These are phyloP conservation scores for Schizosaccharomyces pombe DNA, from an alignment of 805 yeast species.

Conservation along the genomic window DNA sequence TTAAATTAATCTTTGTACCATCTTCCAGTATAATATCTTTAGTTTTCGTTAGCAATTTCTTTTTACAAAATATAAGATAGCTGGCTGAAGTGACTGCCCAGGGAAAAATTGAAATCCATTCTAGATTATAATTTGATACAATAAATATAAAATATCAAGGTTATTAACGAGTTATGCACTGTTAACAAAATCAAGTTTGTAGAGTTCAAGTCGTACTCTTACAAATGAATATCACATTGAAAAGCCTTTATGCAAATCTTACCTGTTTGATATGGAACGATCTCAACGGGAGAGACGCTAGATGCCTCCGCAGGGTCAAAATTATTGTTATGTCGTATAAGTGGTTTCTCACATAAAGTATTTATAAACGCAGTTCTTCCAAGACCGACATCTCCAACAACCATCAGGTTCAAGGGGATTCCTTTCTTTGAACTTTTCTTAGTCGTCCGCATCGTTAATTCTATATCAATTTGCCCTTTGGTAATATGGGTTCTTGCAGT, in stretches of 20 bases:
- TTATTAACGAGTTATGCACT: no score
- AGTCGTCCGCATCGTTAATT: not conserved
- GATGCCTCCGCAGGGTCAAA: slow-evolving; percentile 12
- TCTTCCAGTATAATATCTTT: slow-evolving; percentile 26
- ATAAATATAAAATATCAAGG: no score
- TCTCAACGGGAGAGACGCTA: not conserved
- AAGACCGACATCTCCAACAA: slow-evolving; percentile 51
- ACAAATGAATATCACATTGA: no score
- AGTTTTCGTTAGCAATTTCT: slow-evolving; percentile 17
- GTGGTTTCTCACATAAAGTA: slow-evolving; percentile 33
- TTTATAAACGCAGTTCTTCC: slow-evolving; percentile 58
- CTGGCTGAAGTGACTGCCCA: no score
- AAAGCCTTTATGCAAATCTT: not conserved
- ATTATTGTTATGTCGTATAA: slow-evolving; percentile 14
- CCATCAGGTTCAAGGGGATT: slow-evolving; percentile 40
- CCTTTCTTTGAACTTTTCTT: slow-evolving; percentile 22
- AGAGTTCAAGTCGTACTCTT: no score
- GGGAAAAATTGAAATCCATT: no score
- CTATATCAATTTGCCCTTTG: no score
- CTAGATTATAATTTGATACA: no score
- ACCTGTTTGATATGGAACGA: slow-evolving; percentile 1
- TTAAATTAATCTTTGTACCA: slow-evolving; percentile 30
- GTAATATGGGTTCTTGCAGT: no score
- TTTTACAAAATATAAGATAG: not conserved
- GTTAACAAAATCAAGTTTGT: no score